Percentiles rank a stretch among this genome's conserved stretches.
Evolutionary conservation across 176 grass and related monocot species (phyloP).

Genomic region (Hsuehochloa calcarea): DNA sequence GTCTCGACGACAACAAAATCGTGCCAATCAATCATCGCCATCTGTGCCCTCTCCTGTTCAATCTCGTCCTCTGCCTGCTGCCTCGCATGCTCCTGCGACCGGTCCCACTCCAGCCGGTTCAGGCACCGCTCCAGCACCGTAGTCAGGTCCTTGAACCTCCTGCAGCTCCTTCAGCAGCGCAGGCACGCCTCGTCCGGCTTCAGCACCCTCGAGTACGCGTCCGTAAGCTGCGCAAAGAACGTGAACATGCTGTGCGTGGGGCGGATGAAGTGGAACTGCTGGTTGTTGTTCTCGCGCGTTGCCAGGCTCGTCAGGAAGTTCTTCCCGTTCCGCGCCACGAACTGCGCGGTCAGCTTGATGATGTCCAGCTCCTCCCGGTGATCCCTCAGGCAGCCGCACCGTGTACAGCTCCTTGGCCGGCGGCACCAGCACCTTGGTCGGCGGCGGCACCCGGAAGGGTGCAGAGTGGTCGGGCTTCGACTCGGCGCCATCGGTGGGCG

Average conservation of each 20-base stretch:
- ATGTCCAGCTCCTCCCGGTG: constrained; percentile 89
- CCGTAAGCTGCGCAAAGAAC: constrained; percentile 77
- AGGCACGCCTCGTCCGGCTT: constrained; percentile 50
- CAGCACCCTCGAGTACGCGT: constrained; percentile 81
- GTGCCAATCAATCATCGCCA: constrained; percentile 99
- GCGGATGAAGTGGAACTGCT: constrained; percentile 89
- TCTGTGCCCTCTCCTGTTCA: constrained; percentile 79
- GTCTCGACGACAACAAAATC: constrained; percentile 91
- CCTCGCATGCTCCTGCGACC: constrained; percentile 85
- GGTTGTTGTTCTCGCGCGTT: constrained; percentile 51
- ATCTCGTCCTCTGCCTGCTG: constrained; percentile 91
- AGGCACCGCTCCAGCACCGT: constrained; percentile 76
- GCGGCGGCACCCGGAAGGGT: constrained; percentile 54
- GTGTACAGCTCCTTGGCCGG: constrained; percentile 77
- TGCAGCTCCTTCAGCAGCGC: constrained; percentile 45
- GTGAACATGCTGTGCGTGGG: constrained; percentile 96
- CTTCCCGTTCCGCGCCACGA: constrained; percentile 89
- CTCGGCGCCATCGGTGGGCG: constrained; percentile 8
- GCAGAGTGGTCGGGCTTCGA: constrained; percentile 54
- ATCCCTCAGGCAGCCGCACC: constrained; percentile 75
- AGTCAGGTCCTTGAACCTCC: constrained; percentile 53
- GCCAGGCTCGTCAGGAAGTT: constrained; percentile 65
- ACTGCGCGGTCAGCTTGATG: constrained; percentile 94
- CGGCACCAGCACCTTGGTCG: constrained; percentile 69
- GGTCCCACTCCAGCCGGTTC: constrained; percentile 87